These are phyloP conservation scores for Adansonia rubrostipa DNA, from an alignment of 441 rosid species.

Conservation along the genomic window DNA sequence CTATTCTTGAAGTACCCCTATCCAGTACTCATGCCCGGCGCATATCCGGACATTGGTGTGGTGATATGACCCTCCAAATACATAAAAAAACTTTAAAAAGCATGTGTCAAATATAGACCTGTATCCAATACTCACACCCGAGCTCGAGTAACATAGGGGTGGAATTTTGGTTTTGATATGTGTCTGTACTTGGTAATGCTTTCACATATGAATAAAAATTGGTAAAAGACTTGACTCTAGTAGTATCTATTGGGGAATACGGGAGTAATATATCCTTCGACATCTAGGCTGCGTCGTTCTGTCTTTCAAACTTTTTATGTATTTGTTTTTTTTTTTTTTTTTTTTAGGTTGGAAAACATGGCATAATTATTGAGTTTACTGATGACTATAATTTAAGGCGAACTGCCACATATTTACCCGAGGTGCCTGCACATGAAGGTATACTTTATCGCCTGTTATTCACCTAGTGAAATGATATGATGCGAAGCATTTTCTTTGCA, in stretches of 20 bases:
- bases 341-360: constrained; percentile 85
- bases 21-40: too few species aligned
- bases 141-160: too few species aligned
- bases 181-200: too few species aligned
- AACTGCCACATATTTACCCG: constrained; percentile 94
- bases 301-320: too few species aligned
- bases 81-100: too few species aligned
- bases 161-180: too few species aligned
- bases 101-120: too few species aligned
- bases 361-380: constrained; percentile 83
- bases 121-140: too few species aligned
- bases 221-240: background rate
- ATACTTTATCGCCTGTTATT: constrained; percentile 21
- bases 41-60: too few species aligned
- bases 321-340: constrained; percentile 10
- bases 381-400: constrained; percentile 64
- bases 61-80: too few species aligned
- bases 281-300: too few species aligned
- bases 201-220: too few species aligned
- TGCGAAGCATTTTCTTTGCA: background rate
- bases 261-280: background rate
- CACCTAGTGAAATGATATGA: background rate
- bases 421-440: constrained; percentile 98
- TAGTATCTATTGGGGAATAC: background rate
- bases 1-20: background rate